Evolutionary conservation across 108 stramenopile species (phyloP).

Genomic region (Cyclotella kingstonii): DNA sequence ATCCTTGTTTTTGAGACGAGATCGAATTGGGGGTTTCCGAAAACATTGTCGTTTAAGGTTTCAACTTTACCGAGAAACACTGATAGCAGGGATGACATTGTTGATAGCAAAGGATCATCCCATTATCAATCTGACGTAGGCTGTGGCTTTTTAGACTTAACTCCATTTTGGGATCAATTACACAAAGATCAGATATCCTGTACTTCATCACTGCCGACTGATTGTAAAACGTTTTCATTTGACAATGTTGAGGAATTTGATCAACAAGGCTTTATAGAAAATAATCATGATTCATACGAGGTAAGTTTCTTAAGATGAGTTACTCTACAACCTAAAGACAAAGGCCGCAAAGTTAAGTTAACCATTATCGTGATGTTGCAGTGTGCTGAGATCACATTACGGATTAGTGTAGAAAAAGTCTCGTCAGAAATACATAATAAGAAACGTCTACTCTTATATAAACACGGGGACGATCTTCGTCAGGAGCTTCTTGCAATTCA

Average conservation of each 20-base stretch:
- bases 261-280: conserved; percentile 56
- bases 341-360: not conserved
- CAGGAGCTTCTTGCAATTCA: conserved; percentile 86
- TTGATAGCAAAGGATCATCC: conserved; percentile 11
- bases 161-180: conserved; percentile 47
- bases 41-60: conserved; percentile 63
- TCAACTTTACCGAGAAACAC: conserved; percentile 19
- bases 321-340: no score
- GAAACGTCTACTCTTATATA: conserved; percentile 79
- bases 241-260: conserved; percentile 57
- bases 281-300: conserved; percentile 5
- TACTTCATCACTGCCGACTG: no score
- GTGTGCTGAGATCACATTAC: conserved; percentile 54
- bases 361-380: conserved; percentile 1
- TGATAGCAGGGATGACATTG: conserved; percentile 16
- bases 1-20: conserved; percentile 63
- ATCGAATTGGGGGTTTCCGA: conserved; percentile 80
- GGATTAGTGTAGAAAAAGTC: conserved; percentile 50
- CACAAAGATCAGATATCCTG: no score
- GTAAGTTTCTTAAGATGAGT: conserved; percentile 10
- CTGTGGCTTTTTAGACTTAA: conserved; percentile 66
- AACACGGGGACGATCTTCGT: conserved; percentile 84
- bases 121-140: conserved; percentile 47
- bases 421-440: conserved; percentile 23
- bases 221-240: conserved; percentile 26